These are phyloP conservation scores for Pichia thaimueangensis DNA, from an alignment of 805 yeast genomes.

Conservation along the genomic window DNA sequence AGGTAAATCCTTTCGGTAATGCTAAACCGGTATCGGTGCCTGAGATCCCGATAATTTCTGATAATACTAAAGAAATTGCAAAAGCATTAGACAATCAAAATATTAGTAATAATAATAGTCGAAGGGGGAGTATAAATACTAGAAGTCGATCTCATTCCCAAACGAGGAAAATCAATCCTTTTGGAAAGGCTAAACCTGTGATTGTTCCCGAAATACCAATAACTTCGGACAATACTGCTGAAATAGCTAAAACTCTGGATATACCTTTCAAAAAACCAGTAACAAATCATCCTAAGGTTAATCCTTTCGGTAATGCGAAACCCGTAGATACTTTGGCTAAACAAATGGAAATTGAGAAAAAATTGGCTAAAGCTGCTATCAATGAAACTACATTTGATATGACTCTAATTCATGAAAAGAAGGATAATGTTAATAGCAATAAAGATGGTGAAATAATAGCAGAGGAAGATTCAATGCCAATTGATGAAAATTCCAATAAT, in stretches of 20 bases:
- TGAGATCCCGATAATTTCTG: constrained; percentile 14
- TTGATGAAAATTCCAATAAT: no score
- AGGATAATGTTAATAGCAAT: background rate
- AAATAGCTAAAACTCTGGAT: constrained; percentile 7
- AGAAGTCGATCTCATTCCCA: background rate
- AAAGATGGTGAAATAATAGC: background rate
- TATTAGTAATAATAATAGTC: background rate
- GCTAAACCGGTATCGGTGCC: constrained; percentile 57
- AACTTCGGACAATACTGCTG: constrained; percentile 13
- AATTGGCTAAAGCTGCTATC: constrained; percentile 35
- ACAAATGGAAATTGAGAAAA: constrained; percentile 55
- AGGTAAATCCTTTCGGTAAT: constrained; percentile 64
- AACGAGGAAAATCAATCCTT: constrained; percentile 44
- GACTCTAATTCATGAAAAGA: constrained; percentile 10
- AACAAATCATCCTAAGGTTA: constrained; percentile 19
- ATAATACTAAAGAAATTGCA: constrained; percentile 12
- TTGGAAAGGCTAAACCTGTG: constrained; percentile 82
- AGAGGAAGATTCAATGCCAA: constrained; percentile 1
- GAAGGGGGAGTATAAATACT: no score
- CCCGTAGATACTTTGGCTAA: constrained; percentile 74
- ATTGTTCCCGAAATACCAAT: constrained; percentile 13
- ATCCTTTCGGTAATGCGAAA: constrained; percentile 80
- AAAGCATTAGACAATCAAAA: background rate
- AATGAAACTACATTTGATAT: constrained; percentile 38
- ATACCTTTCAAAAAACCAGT: background rate